These are phyloP conservation scores for Penicillium vulpinum DNA, from an alignment of 2,329 filamentous ascomycete genomes.

Conservation along the genomic window DNA sequence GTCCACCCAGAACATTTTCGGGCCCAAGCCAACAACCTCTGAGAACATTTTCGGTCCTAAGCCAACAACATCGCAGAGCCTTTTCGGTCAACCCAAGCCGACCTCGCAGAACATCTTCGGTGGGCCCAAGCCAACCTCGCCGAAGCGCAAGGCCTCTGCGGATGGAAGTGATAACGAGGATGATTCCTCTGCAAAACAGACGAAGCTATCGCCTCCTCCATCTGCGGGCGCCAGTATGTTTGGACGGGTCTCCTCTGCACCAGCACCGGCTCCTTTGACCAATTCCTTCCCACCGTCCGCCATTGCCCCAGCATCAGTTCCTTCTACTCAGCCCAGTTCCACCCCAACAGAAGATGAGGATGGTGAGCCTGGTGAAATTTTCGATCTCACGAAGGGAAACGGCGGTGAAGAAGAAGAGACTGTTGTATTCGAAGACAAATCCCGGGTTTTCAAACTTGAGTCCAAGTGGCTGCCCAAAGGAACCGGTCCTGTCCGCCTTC, in stretches of 20 bases:
- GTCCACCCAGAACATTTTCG: not conserved
- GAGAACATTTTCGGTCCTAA: slow-evolving; percentile 41
- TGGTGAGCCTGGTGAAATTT: slow-evolving; percentile 50
- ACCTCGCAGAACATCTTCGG: slow-evolving; percentile 39
- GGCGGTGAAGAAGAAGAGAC: slow-evolving; percentile 73
- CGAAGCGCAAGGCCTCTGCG: slow-evolving; percentile 17
- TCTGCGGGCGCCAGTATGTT: slow-evolving; percentile 38
- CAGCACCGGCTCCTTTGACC: not conserved
- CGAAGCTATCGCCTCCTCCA: slow-evolving; percentile 14
- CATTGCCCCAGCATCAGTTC: not conserved
- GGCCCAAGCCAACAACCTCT: slow-evolving; percentile 17
- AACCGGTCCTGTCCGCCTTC: slow-evolving; percentile 68
- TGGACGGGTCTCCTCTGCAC: slow-evolving; percentile 31
- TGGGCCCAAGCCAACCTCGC: slow-evolving; percentile 28
- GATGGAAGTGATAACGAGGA: slow-evolving; percentile 27
- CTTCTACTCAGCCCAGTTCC: slow-evolving; percentile 24
- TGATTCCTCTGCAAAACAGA: slow-evolving; percentile 24
- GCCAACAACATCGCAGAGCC: too few relatives aligned
- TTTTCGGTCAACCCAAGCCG: too few relatives aligned
- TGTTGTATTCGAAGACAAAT: slow-evolving; percentile 67
- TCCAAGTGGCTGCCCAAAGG: slow-evolving; percentile 68
- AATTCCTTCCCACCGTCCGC: slow-evolving; percentile 16
- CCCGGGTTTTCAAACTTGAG: slow-evolving; percentile 66
- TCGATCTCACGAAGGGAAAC: slow-evolving; percentile 66
- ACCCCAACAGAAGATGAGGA: slow-evolving; percentile 44